Evolutionary conservation across 345 rosid species (phyloP).

Genomic region (Boechera retrofracta): DNA sequence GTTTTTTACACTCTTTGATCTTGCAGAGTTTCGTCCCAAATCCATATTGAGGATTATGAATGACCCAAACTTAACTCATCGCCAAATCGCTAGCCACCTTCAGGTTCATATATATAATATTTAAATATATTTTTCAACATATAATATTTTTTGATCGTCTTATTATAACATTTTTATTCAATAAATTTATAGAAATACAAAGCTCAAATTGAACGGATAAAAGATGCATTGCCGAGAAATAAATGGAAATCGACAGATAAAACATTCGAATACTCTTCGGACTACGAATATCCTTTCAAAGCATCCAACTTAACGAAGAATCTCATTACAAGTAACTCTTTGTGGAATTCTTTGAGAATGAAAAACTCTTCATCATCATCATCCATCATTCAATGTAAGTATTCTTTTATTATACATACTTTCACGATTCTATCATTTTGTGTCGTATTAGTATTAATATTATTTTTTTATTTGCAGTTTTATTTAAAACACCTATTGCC

Average conservation of each 20-base stretch:
- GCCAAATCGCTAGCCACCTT: constrained; percentile 65
- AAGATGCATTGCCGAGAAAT: background rate
- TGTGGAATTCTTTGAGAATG: background rate
- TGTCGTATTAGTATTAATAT: background rate
- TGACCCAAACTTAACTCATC: constrained; percentile 50
- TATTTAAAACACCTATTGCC: background rate
- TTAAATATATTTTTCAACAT: background rate
- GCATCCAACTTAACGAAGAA: constrained; percentile 5
- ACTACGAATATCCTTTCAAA: constrained; percentile 21
- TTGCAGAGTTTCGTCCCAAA: constrained; percentile 57
- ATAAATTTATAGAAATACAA: constrained; percentile 54
- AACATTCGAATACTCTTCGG: constrained; percentile 5
- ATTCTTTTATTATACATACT: background rate
- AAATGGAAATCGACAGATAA: constrained; percentile 11
- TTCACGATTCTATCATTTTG: background rate
- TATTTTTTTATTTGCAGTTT: background rate
- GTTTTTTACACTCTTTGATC: background rate
- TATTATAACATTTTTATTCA: background rate
- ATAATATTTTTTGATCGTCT: background rate
- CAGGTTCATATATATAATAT: constrained; percentile 51
- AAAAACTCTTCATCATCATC: background rate
- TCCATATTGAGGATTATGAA: constrained; percentile 50
- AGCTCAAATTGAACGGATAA: constrained; percentile 39
- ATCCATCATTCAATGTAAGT: constrained; percentile 21
- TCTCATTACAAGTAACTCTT: constrained; percentile 15